A percentile compares a stretch with the other conserved stretches of the same genome.
Conservation (phyloP, 768 basidiomycete genomes). For the Harrya chromipes region DNA sequence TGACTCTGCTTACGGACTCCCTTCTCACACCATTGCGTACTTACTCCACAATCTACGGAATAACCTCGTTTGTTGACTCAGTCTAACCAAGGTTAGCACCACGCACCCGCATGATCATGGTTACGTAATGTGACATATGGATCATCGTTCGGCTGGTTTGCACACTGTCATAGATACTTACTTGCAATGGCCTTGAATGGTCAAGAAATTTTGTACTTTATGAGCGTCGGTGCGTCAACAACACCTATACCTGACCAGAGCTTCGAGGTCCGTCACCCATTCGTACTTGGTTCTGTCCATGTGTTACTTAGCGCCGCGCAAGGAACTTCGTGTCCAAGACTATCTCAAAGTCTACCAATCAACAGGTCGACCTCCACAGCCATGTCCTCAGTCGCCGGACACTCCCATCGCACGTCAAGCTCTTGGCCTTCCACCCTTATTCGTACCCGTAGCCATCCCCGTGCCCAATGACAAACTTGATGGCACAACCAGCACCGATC, state of each 20-base stretch:
- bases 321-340: conserved; percentile 58
- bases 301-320: not conserved
- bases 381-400: conserved; percentile 47
- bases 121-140: conserved; percentile 13
- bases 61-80: too few species aligned
- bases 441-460: conserved; percentile 40
- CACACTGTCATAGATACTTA: too few species aligned
- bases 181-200: conserved; percentile 9
- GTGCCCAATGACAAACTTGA: conserved; percentile 2
- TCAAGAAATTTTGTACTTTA: conserved; percentile 23
- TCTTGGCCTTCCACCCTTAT: conserved; percentile 48
- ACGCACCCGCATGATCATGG: too few species aligned
- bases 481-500: not conserved
- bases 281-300: too few species aligned
- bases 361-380: conserved; percentile 46
- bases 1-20: too few species aligned
- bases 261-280: conserved; percentile 25
- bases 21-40: too few species aligned
- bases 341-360: conserved; percentile 48
- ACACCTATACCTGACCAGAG: conserved; percentile 16
- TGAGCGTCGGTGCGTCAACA: conserved; percentile 25
- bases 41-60: too few species aligned
- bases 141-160: too few species aligned
- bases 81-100: too few species aligned
- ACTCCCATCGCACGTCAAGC: conserved; percentile 41